Conservation (phyloP, 139 green algal species). For the Chlamydomonas asymmetrica region DNA sequence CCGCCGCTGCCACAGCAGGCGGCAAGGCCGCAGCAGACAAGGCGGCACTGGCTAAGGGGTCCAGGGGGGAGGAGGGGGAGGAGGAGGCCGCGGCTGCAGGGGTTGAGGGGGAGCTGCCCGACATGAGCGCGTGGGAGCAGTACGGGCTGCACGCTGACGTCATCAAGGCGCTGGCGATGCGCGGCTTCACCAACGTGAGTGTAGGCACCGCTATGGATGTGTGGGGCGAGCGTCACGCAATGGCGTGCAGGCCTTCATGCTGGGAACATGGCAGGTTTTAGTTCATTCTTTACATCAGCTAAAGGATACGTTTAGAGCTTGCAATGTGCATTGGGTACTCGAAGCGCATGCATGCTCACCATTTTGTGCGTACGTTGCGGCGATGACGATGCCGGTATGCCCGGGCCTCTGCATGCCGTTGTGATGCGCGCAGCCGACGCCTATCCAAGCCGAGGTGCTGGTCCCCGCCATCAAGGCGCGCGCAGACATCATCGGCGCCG, state of each 20-base stretch:
- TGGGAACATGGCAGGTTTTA: too few species aligned
- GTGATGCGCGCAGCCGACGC: slow-evolving; percentile 69
- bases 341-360: too few species aligned
- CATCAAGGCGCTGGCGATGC: slow-evolving; percentile 34
- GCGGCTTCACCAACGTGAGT: slow-evolving; percentile 65
- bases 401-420: slow-evolving; percentile 27
- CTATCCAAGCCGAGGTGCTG: slow-evolving; percentile 81
- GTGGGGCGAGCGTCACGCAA: too few species aligned
- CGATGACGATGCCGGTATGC: not conserved
- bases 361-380: too few species aligned
- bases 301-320: too few species aligned
- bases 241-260: too few species aligned
- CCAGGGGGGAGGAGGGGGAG: slow-evolving; percentile 13
- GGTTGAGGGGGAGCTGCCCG: slow-evolving; percentile 2
- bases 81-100: not conserved
- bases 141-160: slow-evolving; percentile 47
- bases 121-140: slow-evolving; percentile 50
- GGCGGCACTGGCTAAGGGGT: too few species aligned
- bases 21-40: too few species aligned
- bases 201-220: too few species aligned
- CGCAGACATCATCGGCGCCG: slow-evolving; percentile 91
- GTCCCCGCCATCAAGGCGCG: slow-evolving; percentile 66
- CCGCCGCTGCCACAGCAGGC: too few species aligned
- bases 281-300: too few species aligned
- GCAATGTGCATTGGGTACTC: too few species aligned